Conservation (phyloP, 2,329 filamentous ascomycete species). For the Lasiodiplodia hormozganensis region DNA sequence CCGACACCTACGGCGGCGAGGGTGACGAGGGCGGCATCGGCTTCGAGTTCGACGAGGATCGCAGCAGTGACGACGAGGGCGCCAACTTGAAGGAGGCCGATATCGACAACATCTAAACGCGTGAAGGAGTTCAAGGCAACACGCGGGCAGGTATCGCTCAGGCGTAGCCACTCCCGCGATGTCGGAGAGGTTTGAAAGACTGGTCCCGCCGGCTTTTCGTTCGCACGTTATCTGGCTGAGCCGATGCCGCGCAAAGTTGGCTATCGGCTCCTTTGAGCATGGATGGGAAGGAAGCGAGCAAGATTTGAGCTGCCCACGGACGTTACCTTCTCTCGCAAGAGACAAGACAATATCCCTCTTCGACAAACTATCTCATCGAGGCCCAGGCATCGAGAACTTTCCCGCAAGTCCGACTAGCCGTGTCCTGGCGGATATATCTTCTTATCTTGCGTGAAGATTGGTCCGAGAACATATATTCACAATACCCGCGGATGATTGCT, state of each 20-base stretch:
- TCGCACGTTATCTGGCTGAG: background rate
- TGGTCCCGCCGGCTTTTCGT: background rate
- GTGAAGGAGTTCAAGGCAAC: background rate
- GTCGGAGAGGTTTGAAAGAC: background rate
- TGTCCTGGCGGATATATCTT: background rate
- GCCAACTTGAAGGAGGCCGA: constrained; percentile 78
- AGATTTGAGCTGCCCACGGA: background rate
- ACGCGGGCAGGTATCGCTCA: background rate
- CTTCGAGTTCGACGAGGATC: constrained; percentile 98
- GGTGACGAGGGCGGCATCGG: constrained; percentile 90
- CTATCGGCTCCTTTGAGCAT: background rate
- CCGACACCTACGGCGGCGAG: constrained; percentile 88
- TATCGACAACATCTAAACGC: constrained; percentile 84
- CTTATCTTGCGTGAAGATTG: background rate
- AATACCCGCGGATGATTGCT: too few relatives aligned
- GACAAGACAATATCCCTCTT: background rate
- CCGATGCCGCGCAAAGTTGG: background rate
- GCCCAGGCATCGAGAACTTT: background rate
- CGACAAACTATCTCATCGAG: background rate
- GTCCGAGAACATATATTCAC: background rate
- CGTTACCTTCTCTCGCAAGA: background rate
- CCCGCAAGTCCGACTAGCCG: background rate
- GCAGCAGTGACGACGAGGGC: constrained; percentile 66
- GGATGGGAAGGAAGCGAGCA: background rate
- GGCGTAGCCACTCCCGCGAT: background rate